Conservation (phyloP, 352 stramenopile species). For the Pythium graminicola region DNA sequence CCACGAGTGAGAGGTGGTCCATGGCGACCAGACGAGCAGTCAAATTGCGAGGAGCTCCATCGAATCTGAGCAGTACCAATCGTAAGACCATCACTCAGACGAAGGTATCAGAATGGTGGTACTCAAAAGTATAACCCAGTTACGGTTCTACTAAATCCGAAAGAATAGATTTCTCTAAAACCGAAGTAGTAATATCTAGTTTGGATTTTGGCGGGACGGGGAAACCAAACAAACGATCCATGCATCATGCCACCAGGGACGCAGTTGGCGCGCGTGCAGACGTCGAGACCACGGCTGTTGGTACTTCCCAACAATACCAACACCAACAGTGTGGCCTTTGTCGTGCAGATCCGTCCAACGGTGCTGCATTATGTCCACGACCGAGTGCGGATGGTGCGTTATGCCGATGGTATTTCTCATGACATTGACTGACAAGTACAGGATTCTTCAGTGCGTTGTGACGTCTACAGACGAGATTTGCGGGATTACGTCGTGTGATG, state of each 20-base stretch:
- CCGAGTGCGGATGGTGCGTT: slow-evolving; percentile 33
- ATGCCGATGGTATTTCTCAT: neutral
- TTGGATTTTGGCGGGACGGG: slow-evolving; percentile 2
- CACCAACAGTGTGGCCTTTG: slow-evolving; percentile 7
- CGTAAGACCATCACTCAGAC: slow-evolving; percentile 17
- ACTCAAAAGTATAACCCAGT: neutral
- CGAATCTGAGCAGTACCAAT: slow-evolving; percentile 19
- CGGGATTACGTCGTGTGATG: slow-evolving; percentile 20
- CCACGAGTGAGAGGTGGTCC: slow-evolving; percentile 48
- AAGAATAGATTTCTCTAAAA: slow-evolving; percentile 5
- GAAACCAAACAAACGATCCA: neutral
- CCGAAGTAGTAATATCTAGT: slow-evolving; percentile 5
- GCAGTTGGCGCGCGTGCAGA: slow-evolving; percentile 38
- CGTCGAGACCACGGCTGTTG: slow-evolving; percentile 29
- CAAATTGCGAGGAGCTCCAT: slow-evolving; percentile 7
- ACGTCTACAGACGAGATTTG: slow-evolving; percentile 34
- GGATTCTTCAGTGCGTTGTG: slow-evolving; percentile 33
- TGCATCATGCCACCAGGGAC: neutral
- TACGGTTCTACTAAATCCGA: slow-evolving; percentile 5
- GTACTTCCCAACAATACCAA: slow-evolving; percentile 7
- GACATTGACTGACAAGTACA: neutral
- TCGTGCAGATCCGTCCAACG: slow-evolving; percentile 38
- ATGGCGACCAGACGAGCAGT: slow-evolving; percentile 22
- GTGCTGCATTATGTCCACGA: slow-evolving; percentile 47
- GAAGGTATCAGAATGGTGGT: neutral